Evolutionary conservation across 805 yeast genomes (phyloP), one percentile per base, ranked within the genome.

Genomic region (Lachancea nothofagi): DNA sequence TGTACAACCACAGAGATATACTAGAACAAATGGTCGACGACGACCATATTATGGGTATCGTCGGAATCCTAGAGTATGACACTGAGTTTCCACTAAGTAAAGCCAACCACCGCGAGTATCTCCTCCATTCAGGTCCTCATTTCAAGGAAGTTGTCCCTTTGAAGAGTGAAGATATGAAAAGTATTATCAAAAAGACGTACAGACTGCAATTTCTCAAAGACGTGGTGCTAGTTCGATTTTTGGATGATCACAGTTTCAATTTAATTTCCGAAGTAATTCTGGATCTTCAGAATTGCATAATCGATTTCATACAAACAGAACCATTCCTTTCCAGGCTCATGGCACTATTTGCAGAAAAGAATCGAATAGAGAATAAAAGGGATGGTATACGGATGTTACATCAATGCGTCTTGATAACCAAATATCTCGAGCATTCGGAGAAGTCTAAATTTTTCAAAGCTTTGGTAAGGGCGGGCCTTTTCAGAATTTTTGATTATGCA

Each of bases 51-150:
- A 53, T 69, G 51, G 83, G 83, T 1, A 64, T 86, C 3, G 73
- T 81, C 9, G 95, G 96, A 1, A 82, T 87, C 9, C 62, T 90
- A 33, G 98, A 93, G 59, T 83, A 87, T 59, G 97, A 93, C 58
- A 83, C 93, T 0, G 95, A 85, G 41, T 86, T 74, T 52, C 96
- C 96, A 1, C 70, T 70, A 10, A 71, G 72, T 47, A 88, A 86
- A 59, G 86, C 96, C 3, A 82, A 85, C 50, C 86, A 85, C 63
- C 67, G 96, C 38, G 76, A 75, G 17, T 82, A 75, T 53, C 58
- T 87, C 23, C 76, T 77, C 33, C 63, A 80, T 5, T 69, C 70
- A 29, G 57, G 51, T 7, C 60, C 61, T 10, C 54, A 46, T 23
- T 82, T 84, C 63, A 82, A 81, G 57, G 81, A 82, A 48, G 83